Conservation (phyloP, 768 basidiomycete genomes). For the Suillus bovinus region DNA sequence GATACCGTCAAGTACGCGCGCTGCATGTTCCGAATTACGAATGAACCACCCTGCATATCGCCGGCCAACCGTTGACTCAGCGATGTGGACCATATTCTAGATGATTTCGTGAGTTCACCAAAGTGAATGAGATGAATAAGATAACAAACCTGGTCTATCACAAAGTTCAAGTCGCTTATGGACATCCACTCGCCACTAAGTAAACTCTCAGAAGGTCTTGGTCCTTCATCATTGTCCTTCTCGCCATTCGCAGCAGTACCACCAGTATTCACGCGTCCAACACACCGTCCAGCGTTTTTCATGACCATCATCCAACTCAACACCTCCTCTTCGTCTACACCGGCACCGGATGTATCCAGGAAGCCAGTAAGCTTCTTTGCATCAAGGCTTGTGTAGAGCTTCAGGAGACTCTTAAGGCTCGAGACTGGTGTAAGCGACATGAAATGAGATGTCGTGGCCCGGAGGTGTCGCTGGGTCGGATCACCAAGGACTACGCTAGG, state of each 20-base stretch:
- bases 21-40: conserved; percentile 90
- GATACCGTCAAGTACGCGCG: conserved; percentile 82
- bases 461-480: conserved; percentile 81
- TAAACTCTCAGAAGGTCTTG: conserved; percentile 40
- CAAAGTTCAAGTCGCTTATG: conserved; percentile 94
- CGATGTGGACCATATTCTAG: conserved; percentile 96
- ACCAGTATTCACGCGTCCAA: conserved; percentile 41
- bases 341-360: conserved; percentile 49
- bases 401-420: conserved; percentile 88
- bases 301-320: conserved; percentile 97
- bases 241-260: conserved; percentile 51
- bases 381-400: conserved; percentile 93
- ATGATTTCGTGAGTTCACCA: neutral
- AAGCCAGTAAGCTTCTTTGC: conserved; percentile 91
- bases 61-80: conserved; percentile 90
- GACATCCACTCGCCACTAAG: conserved; percentile 86
- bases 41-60: conserved; percentile 98
- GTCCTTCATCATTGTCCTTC: conserved; percentile 35
- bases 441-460: conserved; percentile 83
- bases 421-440: conserved; percentile 74
- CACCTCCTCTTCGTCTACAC: conserved; percentile 87
- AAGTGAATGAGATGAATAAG: neutral
- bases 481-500: conserved; percentile 42
- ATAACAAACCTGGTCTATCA: conserved; percentile 81
- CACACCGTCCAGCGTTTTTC: conserved; percentile 84